Percentiles rank a stretch among this genome's conserved stretches.
Evolutionary conservation across 805 yeast genomes (phyloP).

Genomic region (Yarrowia divulgata): DNA sequence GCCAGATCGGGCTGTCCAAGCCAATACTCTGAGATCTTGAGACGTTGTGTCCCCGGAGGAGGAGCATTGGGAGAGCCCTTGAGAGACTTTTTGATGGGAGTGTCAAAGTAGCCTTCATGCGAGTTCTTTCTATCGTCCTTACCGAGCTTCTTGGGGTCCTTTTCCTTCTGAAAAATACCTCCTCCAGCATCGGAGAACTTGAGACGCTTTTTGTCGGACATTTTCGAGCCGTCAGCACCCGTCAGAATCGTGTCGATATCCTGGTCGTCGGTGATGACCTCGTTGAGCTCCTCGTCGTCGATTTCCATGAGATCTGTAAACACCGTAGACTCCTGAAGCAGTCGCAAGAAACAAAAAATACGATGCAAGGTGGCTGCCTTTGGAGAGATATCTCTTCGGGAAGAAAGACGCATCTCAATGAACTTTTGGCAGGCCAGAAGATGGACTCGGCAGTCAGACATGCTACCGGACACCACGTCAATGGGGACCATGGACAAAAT

Average conservation of each 20-base stretch:
- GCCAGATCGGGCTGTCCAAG: conserved; percentile 31
- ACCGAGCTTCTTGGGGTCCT: background rate
- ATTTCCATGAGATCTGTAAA: conserved; percentile 40
- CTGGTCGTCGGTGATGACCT: conserved; percentile 37
- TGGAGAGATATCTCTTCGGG: conserved; percentile 69
- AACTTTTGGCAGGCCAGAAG: conserved; percentile 78
- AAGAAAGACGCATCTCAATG: conserved; percentile 70
- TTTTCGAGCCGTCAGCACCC: conserved; percentile 38
- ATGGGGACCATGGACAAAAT: conserved; percentile 85
- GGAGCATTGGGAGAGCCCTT: conserved; percentile 33
- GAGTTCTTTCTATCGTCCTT: conserved; percentile 3
- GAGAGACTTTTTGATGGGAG: conserved; percentile 34
- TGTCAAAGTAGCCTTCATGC: conserved; percentile 30
- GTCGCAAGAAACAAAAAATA: conserved; percentile 74
- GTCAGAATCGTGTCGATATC: conserved; percentile 33
- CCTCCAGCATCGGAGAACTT: conserved; percentile 37
- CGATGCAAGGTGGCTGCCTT: conserved; percentile 82
- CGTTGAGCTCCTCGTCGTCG: conserved; percentile 43
- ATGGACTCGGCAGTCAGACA: conserved; percentile 82
- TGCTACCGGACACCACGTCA: conserved; percentile 89
- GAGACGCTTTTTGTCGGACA: conserved; percentile 36
- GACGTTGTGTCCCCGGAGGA: conserved; percentile 14
- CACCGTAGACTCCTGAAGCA: conserved; percentile 79
- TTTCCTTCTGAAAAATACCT: conserved; percentile 34
- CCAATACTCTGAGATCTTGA: conserved; percentile 36